Evolutionary conservation across 208 protist species (phyloP), one percentile per base, ranked within the genome.

Genomic region (Wallacemonas sp.): DNA sequence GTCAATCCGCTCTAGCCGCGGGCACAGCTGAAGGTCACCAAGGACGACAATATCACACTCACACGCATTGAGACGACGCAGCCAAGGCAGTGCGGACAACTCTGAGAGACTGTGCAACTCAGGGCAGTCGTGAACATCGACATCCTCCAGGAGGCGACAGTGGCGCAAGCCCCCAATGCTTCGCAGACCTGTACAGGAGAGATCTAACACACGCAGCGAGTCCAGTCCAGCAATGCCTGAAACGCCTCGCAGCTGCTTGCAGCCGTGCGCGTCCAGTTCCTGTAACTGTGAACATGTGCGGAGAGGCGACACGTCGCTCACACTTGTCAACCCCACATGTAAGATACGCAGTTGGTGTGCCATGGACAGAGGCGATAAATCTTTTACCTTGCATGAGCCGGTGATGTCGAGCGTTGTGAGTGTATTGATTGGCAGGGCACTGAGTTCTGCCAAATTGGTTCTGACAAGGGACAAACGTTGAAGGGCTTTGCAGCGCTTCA

Each of bases 121-220:
- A 6, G 9, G 6, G n/a, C 51, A 58, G 30, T 21, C 51, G 9
- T 39, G 26, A 26, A 58, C 26, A 19, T 1, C 17, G 15, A 58
- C 30, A 14, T 58, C 51, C 51, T 34, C 51, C 51, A 58, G n/a
- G n/a, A 26, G 30, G 15, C n/a, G 51, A 22, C 51, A 58, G 14
- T 17, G 8, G 3, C 51, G 51, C 26, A 58, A n/a, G 12, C 51
- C 51, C 15, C 28, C n/a, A 26, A 58, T 24, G 11, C 51, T 33
- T n/a, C 21, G 19, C 30, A 58, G 12, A 3, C 26, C 26, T n/a
- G 51, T 58, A 17, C 4, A 14, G 12, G 51, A 33, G 31, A 58
- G 19, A 31, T 58, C 19, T 31, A 58, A 21, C 17, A 58, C 5
- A 38, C 51, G 51, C 36, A 58, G 31, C 2, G 30, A 15, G 3